Evolutionary conservation across 768 basidiomycete genomes (phyloP).

Genomic region (Suillus sp.): DNA sequence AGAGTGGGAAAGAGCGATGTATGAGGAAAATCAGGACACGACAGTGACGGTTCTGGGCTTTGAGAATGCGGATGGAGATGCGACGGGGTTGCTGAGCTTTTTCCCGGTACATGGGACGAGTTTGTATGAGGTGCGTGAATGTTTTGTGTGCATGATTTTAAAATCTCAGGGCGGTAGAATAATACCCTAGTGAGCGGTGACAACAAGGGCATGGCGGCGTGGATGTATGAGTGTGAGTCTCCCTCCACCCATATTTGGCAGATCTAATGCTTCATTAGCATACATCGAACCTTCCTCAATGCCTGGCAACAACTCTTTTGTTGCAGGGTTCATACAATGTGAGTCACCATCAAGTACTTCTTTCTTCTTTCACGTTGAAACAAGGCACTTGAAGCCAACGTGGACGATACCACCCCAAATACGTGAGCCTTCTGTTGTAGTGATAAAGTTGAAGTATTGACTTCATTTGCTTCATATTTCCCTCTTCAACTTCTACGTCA

Average conservation of each 20-base stretch:
- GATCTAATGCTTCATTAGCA: conserved; percentile 38
- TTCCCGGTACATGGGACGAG: conserved; percentile 83
- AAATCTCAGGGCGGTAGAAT: conserved; percentile 48
- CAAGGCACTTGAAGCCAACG: conserved; percentile 56
- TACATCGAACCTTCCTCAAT: conserved; percentile 61
- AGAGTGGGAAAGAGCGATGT: conserved; percentile 62
- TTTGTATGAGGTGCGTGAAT: conserved; percentile 58
- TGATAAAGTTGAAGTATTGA: conserved; percentile 10
- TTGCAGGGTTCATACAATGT: conserved; percentile 80
- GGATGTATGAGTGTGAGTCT: conserved; percentile 67
- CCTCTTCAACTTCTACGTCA: conserved; percentile 1
- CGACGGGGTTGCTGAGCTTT: conserved; percentile 71
- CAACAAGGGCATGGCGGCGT: conserved; percentile 88
- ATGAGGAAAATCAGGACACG: conserved; percentile 75
- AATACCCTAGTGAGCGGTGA: conserved; percentile 81
- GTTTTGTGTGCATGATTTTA: not conserved
- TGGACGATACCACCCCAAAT: conserved; percentile 79
- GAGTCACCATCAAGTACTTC: conserved; percentile 28
- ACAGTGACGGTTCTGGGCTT: conserved; percentile 69
- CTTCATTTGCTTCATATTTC: conserved; percentile 4
- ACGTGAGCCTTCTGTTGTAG: conserved; percentile 49
- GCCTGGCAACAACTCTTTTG: conserved; percentile 71
- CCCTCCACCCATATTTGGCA: conserved; percentile 1
- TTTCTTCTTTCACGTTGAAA: conserved; percentile 12
- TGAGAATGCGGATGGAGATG: conserved; percentile 56